Base-by-base conservation (phyloP, 2,329 filamentous ascomycete species). In the Monosporascus sp. region DNA sequence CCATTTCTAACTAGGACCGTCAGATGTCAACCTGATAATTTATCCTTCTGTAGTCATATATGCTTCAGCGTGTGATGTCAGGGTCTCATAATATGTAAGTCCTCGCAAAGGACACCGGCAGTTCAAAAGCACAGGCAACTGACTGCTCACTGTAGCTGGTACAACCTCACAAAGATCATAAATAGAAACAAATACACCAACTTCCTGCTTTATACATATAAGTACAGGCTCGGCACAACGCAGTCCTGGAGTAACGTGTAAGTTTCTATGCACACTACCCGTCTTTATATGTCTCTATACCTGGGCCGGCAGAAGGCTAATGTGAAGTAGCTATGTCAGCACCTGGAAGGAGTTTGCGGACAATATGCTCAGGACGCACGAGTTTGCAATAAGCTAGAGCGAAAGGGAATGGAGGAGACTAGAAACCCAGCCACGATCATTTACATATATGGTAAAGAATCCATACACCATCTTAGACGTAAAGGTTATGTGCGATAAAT, bases 171-270 rank as follows among this genome's bases (percentile, higher is more conserved):
- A 1, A 5, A 46, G 5, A 49, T 59, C n/a, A 51, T 59, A 49
- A n/a, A 48, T 14, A 11, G 51, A 11, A 52, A 44, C 48, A 51
- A 49, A 7, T 59, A 54, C n/a, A 37, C 37, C 3, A 37, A 26
- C 17, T 37, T 46, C 3, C 16, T 14, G 16, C 37, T 57, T 2
- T 52, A 59, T 37, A 55, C 40, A 3, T 59, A 55, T 24, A 48
- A 55, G 22, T 52, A 54, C 19, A 50, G 50, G 1, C 38, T 57
- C 5, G 50, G 44, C 3, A 54, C 45, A 9, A 53, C 57, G 20
- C 49, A 55, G 11, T 31, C 55, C 27, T 57, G 55, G 55, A 59
- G 37, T 37, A 53, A 59, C 26, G 3, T 55, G 57, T 57, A 53
- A 55, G 52, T 49, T 37, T 31, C 27, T 31, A 9, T 11, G 27